phyloP scores from a whole-genome alignment of 257 asterid genomes.

The Anisodus tanguticus region DNA sequence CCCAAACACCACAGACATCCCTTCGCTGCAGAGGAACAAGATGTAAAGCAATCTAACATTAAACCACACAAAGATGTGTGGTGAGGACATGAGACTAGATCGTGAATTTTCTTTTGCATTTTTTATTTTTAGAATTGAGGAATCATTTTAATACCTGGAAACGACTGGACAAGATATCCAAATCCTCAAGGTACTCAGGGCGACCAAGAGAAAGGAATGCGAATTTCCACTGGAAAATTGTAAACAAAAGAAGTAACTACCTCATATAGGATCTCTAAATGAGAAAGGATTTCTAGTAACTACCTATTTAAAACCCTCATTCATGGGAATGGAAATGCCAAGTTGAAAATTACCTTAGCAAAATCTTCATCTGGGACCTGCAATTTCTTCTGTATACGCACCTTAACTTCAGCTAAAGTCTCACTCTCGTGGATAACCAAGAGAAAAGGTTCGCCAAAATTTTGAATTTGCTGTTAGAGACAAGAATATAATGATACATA shows the following conservation, averaged over 20 bases:
- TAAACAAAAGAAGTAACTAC: conserved; percentile 13
- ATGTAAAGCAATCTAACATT: neutral
- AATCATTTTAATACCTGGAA: conserved; percentile 51
- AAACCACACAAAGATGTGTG: conserved; percentile 10
- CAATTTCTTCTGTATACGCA: conserved; percentile 58
- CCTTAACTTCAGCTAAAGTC: conserved; percentile 51
- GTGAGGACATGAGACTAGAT: neutral
- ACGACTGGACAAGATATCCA: conserved; percentile 53
- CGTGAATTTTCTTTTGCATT: neutral
- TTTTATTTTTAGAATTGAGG: neutral
- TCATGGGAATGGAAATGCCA: conserved; percentile 4
- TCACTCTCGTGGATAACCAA: conserved; percentile 58
- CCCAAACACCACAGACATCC: conserved; percentile 51
- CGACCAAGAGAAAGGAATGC: conserved; percentile 56
- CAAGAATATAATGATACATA: conserved; percentile 11
- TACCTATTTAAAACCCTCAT: conserved; percentile 5
- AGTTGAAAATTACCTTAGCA: conserved; percentile 42
- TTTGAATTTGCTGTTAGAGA: conserved; percentile 49
- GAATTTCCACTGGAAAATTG: conserved; percentile 57
- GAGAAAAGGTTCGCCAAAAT: conserved; percentile 66
- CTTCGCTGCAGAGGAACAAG: conserved; percentile 44
- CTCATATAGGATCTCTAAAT: conserved; percentile 16
- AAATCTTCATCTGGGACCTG: conserved; percentile 62
- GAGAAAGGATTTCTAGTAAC: neutral
- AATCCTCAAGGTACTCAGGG: conserved; percentile 60